Conservation (phyloP, 257 asterid genomes). For the Solanum rostratum region DNA sequence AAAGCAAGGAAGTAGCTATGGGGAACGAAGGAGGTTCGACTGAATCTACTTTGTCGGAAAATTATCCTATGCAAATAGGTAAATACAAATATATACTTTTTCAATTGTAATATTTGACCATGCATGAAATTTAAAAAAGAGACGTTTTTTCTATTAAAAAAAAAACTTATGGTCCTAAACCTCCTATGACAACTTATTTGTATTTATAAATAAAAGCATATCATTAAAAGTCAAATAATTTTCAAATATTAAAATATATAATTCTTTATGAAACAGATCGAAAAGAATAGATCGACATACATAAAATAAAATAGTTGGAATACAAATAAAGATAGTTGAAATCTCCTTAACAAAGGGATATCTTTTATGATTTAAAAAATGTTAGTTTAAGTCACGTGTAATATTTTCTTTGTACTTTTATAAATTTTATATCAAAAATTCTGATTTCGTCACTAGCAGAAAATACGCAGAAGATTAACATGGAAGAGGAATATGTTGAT, state of each 20-base stretch:
- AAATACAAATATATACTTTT: neutral
- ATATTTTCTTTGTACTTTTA: neutral
- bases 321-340: too few species aligned
- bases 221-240: neutral
- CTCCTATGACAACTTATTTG: neutral
- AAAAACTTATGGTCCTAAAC: neutral
- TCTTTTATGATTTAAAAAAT: too few species aligned
- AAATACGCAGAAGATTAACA: neutral
- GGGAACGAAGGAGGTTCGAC: neutral
- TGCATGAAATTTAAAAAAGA: neutral
- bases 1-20: neutral
- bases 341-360: neutral
- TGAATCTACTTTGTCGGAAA: neutral
- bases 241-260: neutral
- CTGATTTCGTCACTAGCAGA: neutral
- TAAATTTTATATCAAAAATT: neutral
- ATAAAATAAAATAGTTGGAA: neutral
- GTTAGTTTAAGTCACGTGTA: neutral
- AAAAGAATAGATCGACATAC: neutral
- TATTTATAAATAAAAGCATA: neutral
- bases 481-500: neutral
- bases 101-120: neutral
- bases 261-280: too few species aligned
- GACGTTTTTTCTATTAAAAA: too few species aligned
- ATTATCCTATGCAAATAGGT: neutral